Evolutionary conservation across 495 filamentous ascomycete genomes (phyloP).

Genomic region (Penicillium nucicola): DNA sequence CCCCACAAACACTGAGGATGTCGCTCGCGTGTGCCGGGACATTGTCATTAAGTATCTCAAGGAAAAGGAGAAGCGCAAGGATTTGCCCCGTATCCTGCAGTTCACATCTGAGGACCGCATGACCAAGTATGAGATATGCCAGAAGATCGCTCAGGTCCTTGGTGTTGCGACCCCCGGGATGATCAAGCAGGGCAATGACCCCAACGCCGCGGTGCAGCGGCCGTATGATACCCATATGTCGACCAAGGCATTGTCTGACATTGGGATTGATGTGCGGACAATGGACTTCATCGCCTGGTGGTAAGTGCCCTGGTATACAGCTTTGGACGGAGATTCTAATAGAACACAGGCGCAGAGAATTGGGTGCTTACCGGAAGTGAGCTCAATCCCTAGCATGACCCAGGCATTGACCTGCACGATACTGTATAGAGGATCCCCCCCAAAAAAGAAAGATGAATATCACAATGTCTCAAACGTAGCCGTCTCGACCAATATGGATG

Average conservation of each 20-base stretch:
- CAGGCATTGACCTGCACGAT: background rate
- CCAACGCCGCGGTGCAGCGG: conserved; percentile 68
- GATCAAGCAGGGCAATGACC: conserved; percentile 70
- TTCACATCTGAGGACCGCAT: conserved; percentile 84
- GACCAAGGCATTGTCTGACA: conserved; percentile 66
- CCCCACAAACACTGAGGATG: conserved; percentile 85
- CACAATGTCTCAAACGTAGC: background rate
- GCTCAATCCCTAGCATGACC: background rate
- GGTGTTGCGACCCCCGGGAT: conserved; percentile 71
- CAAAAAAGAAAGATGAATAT: background rate
- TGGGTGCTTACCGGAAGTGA: conserved; percentile 39
- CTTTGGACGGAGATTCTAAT: conserved; percentile 14
- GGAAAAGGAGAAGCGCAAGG: conserved; percentile 32
- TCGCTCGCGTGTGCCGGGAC: conserved; percentile 73
- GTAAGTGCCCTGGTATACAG: conserved; percentile 39
- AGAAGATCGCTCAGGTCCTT: conserved; percentile 76
- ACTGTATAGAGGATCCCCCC: too few relatives aligned
- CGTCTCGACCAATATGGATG: background rate
- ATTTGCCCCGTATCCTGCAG: conserved; percentile 72
- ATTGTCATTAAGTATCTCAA: conserved; percentile 66
- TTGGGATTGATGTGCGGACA: conserved; percentile 74
- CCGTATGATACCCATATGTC: conserved; percentile 90
- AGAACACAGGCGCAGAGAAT: conserved; percentile 34
- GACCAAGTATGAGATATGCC: conserved; percentile 90
- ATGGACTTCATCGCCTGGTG: conserved; percentile 83